These are phyloP conservation scores for Herpetomonas samuelpessoai DNA, from an alignment of 208 protist species.

Conservation along the genomic window DNA sequence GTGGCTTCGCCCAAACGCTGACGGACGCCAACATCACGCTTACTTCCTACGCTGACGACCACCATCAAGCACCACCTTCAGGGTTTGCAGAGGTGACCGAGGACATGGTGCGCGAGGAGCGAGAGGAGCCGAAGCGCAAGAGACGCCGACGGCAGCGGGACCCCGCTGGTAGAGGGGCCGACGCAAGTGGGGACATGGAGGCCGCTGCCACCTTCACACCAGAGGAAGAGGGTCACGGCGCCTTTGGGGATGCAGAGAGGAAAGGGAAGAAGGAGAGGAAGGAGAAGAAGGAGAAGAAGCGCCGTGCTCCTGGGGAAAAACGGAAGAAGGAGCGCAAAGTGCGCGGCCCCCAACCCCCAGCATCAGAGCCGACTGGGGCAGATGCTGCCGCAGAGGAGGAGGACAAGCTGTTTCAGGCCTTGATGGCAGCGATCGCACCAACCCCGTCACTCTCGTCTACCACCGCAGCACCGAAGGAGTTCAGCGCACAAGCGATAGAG, in stretches of 20 bases:
- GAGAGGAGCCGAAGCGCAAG: slow-evolving; percentile 5
- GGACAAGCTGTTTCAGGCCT: not conserved
- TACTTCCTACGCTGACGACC: not conserved
- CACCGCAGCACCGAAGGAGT: no score
- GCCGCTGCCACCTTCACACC: not conserved
- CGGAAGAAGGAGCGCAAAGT: not conserved
- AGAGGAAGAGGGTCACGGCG: slow-evolving; percentile 9
- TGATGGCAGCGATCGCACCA: not conserved
- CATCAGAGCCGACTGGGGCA: not conserved
- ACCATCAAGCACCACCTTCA: not conserved
- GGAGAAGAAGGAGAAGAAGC: not conserved
- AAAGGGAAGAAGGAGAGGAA: slow-evolving; percentile 5
- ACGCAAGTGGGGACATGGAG: not conserved
- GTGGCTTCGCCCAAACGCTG: slow-evolving; percentile 2
- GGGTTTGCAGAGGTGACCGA: slow-evolving; percentile 4
- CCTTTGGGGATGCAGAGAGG: slow-evolving; percentile 15
- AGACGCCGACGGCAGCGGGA: slow-evolving; percentile 11
- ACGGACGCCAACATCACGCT: not conserved
- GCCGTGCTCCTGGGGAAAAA: no score
- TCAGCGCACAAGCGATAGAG: no score
- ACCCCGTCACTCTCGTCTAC: no score
- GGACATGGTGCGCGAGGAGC: slow-evolving; percentile 3
- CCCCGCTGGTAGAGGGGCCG: not conserved
- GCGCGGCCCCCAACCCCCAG: not conserved
- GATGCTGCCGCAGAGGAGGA: not conserved